phyloP scores from a whole-genome alignment of 495 filamentous ascomycete genomes.

The Aspergillus sparsus region DNA sequence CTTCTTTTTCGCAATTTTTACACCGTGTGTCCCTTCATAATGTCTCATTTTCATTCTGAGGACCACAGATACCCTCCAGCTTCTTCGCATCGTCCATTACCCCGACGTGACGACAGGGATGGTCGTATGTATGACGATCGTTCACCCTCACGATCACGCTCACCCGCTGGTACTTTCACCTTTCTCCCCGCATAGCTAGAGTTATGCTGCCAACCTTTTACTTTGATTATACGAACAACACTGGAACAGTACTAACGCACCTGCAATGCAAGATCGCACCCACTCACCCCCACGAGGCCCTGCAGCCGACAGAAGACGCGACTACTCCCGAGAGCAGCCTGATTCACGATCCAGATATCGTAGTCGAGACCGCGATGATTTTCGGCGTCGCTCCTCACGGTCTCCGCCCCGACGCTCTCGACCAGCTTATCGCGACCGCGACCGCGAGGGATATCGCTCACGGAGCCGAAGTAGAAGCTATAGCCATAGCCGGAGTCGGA shows the following conservation, averaged over 20 bases:
- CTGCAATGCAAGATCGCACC: conserved; percentile 37
- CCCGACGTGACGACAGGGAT: conserved; percentile 42
- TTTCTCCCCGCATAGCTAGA: conserved; percentile 42
- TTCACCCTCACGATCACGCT: conserved; percentile 43
- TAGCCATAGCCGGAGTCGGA: conserved; percentile 46
- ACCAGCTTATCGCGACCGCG: conserved; percentile 54
- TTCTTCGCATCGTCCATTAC: conserved; percentile 30
- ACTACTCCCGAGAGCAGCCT: conserved; percentile 36
- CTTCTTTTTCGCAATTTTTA: conserved; percentile 10
- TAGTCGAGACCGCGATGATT: conserved; percentile 45
- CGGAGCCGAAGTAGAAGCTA: conserved; percentile 47
- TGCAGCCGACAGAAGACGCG: conserved; percentile 39
- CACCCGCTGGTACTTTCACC: conserved; percentile 45
- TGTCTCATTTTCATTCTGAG: conserved; percentile 38
- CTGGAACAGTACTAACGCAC: conserved; percentile 34
- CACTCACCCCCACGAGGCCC: conserved; percentile 44
- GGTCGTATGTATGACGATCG: conserved; percentile 54
- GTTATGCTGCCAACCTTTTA: background rate
- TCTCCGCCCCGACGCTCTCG: conserved; percentile 43
- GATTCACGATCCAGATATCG: conserved; percentile 37
- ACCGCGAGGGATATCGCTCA: conserved; percentile 57
- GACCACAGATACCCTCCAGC: conserved; percentile 33
- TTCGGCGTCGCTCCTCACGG: conserved; percentile 38
- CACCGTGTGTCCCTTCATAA: conserved; percentile 22
- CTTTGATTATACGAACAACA: conserved; percentile 7